Conservation (phyloP, 2,329 filamentous ascomycete genomes). For the Didymella exigua region DNA sequence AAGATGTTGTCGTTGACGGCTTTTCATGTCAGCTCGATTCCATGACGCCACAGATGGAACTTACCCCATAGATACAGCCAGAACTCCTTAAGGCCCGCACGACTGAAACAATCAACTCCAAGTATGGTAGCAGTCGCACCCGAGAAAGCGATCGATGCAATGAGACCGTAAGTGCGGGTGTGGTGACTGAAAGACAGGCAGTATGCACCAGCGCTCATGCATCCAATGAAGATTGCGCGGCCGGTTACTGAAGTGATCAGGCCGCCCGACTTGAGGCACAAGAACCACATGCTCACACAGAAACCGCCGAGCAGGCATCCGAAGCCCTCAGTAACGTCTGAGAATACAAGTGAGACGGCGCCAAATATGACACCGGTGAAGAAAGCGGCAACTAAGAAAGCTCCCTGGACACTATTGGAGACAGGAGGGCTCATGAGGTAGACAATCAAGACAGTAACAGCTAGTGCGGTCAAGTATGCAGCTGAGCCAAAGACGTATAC, state of each 20-base stretch:
- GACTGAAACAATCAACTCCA: slow-evolving; percentile 88
- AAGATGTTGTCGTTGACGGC: slow-evolving; percentile 77
- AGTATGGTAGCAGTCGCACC: slow-evolving; percentile 80
- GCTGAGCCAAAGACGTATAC: slow-evolving; percentile 71
- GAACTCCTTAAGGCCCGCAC: slow-evolving; percentile 92
- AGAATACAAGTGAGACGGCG: slow-evolving; percentile 75
- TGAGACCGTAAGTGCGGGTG: slow-evolving; percentile 79
- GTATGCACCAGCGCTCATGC: slow-evolving; percentile 71
- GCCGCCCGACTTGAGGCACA: slow-evolving; percentile 77
- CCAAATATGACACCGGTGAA: slow-evolving; percentile 77
- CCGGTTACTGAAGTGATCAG: slow-evolving; percentile 66
- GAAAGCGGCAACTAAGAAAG: slow-evolving; percentile 79
- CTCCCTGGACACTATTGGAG: slow-evolving; percentile 77
- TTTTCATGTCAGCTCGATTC: slow-evolving; percentile 37
- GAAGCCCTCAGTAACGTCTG: slow-evolving; percentile 82
- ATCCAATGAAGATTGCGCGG: slow-evolving; percentile 76
- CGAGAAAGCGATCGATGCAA: slow-evolving; percentile 76
- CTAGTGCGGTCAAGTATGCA: slow-evolving; percentile 72
- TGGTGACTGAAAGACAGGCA: slow-evolving; percentile 73
- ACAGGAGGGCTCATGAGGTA: slow-evolving; percentile 87
- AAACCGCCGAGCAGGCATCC: slow-evolving; percentile 88
- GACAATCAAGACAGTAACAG: slow-evolving; percentile 79
- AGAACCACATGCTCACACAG: slow-evolving; percentile 86
- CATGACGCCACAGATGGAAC: slow-evolving; percentile 27
- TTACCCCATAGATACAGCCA: slow-evolving; percentile 89